Evolutionary conservation across 2,329 filamentous ascomycete species (phyloP).

Genomic region (Pezicula rhizophila): DNA sequence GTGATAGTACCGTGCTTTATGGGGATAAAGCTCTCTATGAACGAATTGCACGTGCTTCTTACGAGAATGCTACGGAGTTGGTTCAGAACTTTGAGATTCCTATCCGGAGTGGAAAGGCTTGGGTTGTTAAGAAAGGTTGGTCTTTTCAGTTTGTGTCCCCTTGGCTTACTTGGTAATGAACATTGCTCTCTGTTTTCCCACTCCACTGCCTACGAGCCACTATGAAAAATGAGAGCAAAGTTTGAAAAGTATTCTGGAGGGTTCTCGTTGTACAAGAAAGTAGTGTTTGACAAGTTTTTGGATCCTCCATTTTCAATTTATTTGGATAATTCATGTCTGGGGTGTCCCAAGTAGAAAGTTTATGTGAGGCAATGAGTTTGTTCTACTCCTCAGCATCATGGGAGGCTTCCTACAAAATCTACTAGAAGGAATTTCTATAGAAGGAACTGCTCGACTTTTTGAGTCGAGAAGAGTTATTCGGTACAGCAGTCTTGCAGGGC

Average conservation of each 20-base stretch:
- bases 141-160: background rate
- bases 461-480: background rate
- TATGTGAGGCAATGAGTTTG: background rate
- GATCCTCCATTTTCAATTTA: too few relatives aligned
- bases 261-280: too few relatives aligned
- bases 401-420: too few relatives aligned
- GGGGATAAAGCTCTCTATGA: conserved; percentile 21
- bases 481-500: background rate
- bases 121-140: conserved; percentile 51
- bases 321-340: too few relatives aligned
- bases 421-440: too few relatives aligned
- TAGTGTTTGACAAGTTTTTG: too few relatives aligned
- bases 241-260: too few relatives aligned
- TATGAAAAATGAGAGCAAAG: too few relatives aligned
- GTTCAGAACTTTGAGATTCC: conserved; percentile 56
- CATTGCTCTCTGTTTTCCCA: too few relatives aligned
- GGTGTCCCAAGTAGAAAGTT: background rate
- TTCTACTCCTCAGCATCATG: background rate
- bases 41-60: conserved; percentile 11
- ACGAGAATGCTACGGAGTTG: conserved; percentile 17
- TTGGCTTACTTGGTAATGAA: background rate
- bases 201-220: too few relatives aligned
- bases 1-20: conserved; percentile 16
- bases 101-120: conserved; percentile 68
- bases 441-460: too few relatives aligned